Conservation (phyloP, 1,284 basidiomycete genomes). For the Afroboletus lepidellus region DNA sequence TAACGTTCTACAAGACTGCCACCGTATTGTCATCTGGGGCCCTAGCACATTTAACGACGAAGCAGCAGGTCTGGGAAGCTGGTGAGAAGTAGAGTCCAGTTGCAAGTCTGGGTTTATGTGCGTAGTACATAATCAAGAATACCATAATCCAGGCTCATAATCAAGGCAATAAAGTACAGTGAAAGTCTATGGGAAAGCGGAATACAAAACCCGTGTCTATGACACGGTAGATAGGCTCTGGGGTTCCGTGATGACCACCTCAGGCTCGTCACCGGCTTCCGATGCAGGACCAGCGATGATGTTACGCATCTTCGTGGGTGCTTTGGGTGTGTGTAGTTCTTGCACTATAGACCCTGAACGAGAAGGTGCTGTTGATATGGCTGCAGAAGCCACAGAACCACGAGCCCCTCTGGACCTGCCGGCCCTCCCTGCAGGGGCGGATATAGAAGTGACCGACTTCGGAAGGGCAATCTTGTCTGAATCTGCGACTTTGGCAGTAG, state of each 20-base stretch:
- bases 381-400: constrained; percentile 34
- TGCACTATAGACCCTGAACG: constrained; percentile 49
- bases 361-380: constrained; percentile 50
- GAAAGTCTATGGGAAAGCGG: constrained; percentile 2
- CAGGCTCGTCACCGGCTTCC: constrained; percentile 46
- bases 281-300: constrained; percentile 45
- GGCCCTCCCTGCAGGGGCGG: constrained; percentile 39
- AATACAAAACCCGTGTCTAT: constrained; percentile 16
- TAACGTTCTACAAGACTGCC: background rate
- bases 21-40: background rate
- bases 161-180: constrained; percentile 10
- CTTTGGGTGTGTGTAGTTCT: constrained; percentile 43
- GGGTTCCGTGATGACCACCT: constrained; percentile 25
- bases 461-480: constrained; percentile 34
- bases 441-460: constrained; percentile 39
- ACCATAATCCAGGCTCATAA: background rate
- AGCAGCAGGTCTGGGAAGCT: background rate
- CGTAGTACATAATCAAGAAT: constrained; percentile 9
- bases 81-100: background rate
- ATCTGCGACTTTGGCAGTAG: constrained; percentile 30
- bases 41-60: background rate
- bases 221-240: constrained; percentile 16
- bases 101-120: no score
- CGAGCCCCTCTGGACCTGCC: constrained; percentile 42
- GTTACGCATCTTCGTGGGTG: constrained; percentile 59